phyloP scores from a whole-genome alignment of 1,284 basidiomycete genomes.

The Fomitopsis betulina region DNA sequence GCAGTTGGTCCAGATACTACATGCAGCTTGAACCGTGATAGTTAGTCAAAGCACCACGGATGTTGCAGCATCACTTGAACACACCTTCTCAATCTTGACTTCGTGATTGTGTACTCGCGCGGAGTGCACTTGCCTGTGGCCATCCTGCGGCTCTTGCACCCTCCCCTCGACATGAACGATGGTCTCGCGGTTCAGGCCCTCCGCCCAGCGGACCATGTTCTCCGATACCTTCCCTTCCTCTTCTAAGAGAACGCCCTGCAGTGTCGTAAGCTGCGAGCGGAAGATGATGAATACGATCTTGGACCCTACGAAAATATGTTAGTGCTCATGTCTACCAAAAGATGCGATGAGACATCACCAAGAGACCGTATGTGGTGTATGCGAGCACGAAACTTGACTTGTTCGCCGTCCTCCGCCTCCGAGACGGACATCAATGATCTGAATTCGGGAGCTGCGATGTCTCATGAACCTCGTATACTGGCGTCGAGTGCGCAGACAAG shows the following conservation, averaged over 20 bases:
- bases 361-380: slow-evolving; percentile 60
- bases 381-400: slow-evolving; percentile 55
- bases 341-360: slow-evolving; percentile 32
- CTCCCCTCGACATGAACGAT: slow-evolving; percentile 61
- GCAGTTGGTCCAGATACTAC: slow-evolving; percentile 48
- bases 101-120: slow-evolving; percentile 56
- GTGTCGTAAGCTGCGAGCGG: slow-evolving; percentile 54
- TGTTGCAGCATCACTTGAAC: slow-evolving; percentile 10
- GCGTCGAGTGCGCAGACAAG: too few species aligned
- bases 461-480: slow-evolving; percentile 11
- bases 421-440: slow-evolving; percentile 18
- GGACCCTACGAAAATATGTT: slow-evolving; percentile 17
- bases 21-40: slow-evolving; percentile 33
- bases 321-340: not conserved
- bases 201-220: slow-evolving; percentile 67
- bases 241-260: slow-evolving; percentile 61
- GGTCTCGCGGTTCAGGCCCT: slow-evolving; percentile 50
- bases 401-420: slow-evolving; percentile 38
- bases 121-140: slow-evolving; percentile 44
- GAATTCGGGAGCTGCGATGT: slow-evolving; percentile 8
- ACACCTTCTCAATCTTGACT: slow-evolving; percentile 52
- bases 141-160: slow-evolving; percentile 36
- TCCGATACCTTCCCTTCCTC: slow-evolving; percentile 52
- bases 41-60: slow-evolving; percentile 11
- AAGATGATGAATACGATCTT: slow-evolving; percentile 67